Base-by-base conservation (phyloP, 768 basidiomycete species). In the Tephrocybe sp. region DNA sequence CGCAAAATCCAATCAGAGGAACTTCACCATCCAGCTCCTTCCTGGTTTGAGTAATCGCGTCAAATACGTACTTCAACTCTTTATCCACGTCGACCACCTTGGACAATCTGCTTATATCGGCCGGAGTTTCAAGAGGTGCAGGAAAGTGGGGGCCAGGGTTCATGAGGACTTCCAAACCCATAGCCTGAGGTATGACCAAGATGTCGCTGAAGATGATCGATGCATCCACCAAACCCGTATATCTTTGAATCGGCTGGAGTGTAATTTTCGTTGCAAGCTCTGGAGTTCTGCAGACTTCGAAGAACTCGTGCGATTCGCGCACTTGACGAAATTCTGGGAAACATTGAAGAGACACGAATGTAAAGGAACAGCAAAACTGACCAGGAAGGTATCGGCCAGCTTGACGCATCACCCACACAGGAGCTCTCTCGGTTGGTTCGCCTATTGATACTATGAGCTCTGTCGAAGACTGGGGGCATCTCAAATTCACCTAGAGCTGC, bases 331-430 rank as follows among this genome's bases (percentile, higher is more conserved):
- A 98, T 72, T 97, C 95, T 95, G 64, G 27, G 50, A 49, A 33
- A 9, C 10, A 41, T 15, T 41, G 23, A 19, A 45, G 44, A 24
- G 12, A 22, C 19, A 38, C 47, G 21, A 22, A 21, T 42, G 46
- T 16, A 47, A 42, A 37, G 37, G 33, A 38, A 44, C n/a, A 56
- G 52, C 37, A n/a, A 40, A 50, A 64, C 69, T 63, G 60, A 89
- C 90, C 94, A 68, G 94, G 94, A 39, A 97, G 82, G 71, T 95
- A 94, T 45, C 94, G 83, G 42, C 94, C 94, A 19, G 94, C 94
- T 65, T 97, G 94, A 29, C 94, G 82, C 94, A 97, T 97, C 42
- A 95, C 88, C 94, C 94, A 97, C 49, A 94, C 92, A n/a, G 94
- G 94, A 6, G 94, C 92, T 47, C 89, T 82, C 61, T 93, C 91